These are phyloP conservation scores for Chalara sp. DNA, from an alignment of 2,329 filamentous ascomycete genomes.

Conservation along the genomic window DNA sequence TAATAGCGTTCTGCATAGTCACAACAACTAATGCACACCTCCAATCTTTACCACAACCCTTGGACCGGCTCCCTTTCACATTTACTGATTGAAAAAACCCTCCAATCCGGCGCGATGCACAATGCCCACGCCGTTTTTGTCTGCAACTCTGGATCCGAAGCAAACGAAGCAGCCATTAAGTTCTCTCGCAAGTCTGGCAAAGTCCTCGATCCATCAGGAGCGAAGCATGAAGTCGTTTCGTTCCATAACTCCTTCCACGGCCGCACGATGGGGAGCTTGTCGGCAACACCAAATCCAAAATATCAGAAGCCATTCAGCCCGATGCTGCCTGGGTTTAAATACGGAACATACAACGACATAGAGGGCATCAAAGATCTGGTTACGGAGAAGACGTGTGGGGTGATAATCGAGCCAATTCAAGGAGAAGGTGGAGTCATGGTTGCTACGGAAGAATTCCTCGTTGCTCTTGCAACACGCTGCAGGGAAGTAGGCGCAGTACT, in stretches of 20 bases:
- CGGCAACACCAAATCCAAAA: slow-evolving; percentile 96
- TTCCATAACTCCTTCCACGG: slow-evolving; percentile 94
- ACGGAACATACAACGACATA: slow-evolving; percentile 81
- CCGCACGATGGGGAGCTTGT: slow-evolving; percentile 88
- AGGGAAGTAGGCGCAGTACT: slow-evolving; percentile 81
- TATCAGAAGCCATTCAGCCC: slow-evolving; percentile 93
- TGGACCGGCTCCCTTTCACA: slow-evolving; percentile 90
- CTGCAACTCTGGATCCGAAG: slow-evolving; percentile 94
- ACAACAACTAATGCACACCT: slow-evolving; percentile 78
- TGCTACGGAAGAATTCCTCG: slow-evolving; percentile 75
- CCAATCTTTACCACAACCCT: slow-evolving; percentile 94
- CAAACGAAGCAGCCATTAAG: slow-evolving; percentile 96
- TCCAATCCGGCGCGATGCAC: slow-evolving; percentile 74
- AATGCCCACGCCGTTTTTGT: slow-evolving; percentile 77
- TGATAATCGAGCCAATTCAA: slow-evolving; percentile 95
- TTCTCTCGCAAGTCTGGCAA: slow-evolving; percentile 91
- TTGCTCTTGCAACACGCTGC: slow-evolving; percentile 77
- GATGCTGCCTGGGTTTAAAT: slow-evolving; percentile 89
- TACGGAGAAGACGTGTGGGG: slow-evolving; percentile 81
- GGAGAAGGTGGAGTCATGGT: slow-evolving; percentile 90
- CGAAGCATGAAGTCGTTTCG: slow-evolving; percentile 79
- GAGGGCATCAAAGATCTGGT: slow-evolving; percentile 65
- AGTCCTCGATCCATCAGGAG: slow-evolving; percentile 59
- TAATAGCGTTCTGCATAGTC: slow-evolving; percentile 36
- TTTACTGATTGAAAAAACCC: slow-evolving; percentile 74